Conservation (phyloP, 176 grass and related monocot genomes). For the Sorghum bicolor region Sorghum_bicolor_NCBIv3 NC_012877.2:11567501-11568000, state of each 20-base stretch:
- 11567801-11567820: too few species aligned
- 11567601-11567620: background rate
- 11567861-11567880: too few species aligned
- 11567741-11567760: background rate
- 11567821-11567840: too few species aligned
- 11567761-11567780: too few species aligned
- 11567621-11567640: background rate
- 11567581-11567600: background rate
- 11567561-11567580: background rate
- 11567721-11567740: background rate
- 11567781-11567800: too few species aligned
- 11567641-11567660: background rate
- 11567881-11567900: too few species aligned
- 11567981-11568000: too few species aligned
- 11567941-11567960: background rate
- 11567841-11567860: too few species aligned
- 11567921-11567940: background rate
- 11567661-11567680: background rate
- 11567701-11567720: background rate
- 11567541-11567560: background rate
- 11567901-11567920: too few species aligned
- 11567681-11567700: background rate
- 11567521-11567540: background rate
- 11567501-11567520: background rate
- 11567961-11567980: too few species aligned